phyloP scores from a whole-genome alignment of 345 rosid genomes.

The Gynandropsis gynandra region DNA sequence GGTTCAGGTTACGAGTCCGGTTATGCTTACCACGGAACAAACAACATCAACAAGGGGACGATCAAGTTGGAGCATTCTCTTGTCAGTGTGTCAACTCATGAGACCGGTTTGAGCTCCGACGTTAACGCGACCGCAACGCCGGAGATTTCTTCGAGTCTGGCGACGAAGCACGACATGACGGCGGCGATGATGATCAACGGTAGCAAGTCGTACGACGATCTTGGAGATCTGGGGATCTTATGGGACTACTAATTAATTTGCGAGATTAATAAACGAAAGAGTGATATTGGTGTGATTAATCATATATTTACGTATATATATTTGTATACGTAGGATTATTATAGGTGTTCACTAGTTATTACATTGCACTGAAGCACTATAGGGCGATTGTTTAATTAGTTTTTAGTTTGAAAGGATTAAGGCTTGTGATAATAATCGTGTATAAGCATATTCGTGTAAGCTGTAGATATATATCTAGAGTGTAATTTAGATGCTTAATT shows the following conservation, averaged over 20 bases:
- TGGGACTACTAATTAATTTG: conserved; percentile 24
- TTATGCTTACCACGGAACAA: conserved; percentile 20
- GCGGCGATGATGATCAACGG: conserved; percentile 18
- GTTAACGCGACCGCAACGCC: conserved; percentile 31
- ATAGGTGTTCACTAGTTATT: conserved; percentile 24
- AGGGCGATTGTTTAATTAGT: conserved; percentile 23
- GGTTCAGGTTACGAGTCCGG: conserved; percentile 33
- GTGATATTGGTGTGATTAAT: conserved; percentile 15
- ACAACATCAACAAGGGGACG: conserved; percentile 16
- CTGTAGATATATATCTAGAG: no score
- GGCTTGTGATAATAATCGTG: conserved; percentile 14
- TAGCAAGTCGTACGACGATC: conserved; percentile 19
- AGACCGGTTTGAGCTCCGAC: conserved; percentile 42
- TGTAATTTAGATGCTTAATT: no score
- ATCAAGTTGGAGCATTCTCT: conserved; percentile 28
- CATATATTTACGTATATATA: conserved; percentile 10
- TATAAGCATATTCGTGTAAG: conserved; percentile 9
- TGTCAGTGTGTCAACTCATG: conserved; percentile 48
- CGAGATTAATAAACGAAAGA: conserved; percentile 13
- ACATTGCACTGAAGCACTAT: conserved; percentile 16
- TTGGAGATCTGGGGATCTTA: conserved; percentile 22
- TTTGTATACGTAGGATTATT: conserved; percentile 8
- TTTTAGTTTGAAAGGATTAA: conserved; percentile 5
- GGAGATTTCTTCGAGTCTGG: conserved; percentile 40
- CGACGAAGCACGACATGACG: conserved; percentile 6